phyloP scores from a whole-genome alignment of 345 rosid genomes.

The Psidium friedrichsthalianum region DNA sequence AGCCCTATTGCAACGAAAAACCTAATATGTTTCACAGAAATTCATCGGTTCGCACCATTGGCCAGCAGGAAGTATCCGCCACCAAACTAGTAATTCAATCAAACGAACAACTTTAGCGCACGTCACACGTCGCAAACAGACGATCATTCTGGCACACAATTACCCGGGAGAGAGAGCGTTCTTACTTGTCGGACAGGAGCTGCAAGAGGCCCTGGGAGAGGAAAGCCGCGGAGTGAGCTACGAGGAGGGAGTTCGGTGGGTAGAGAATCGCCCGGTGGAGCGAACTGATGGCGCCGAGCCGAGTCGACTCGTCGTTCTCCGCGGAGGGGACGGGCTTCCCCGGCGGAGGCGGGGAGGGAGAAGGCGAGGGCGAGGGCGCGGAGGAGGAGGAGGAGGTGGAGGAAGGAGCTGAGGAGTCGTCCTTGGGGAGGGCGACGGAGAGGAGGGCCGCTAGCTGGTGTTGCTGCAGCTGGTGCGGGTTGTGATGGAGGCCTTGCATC shows the following conservation, averaged over 20 bases:
- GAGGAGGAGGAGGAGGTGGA: slow-evolving; percentile 4
- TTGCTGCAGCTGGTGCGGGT: slow-evolving; percentile 50
- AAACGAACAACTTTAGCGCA: neutral
- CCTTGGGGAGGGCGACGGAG: slow-evolving; percentile 62
- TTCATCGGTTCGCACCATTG: neutral
- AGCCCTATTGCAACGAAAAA: neutral
- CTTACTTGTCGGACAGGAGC: slow-evolving; percentile 71
- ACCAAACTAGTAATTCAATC: neutral
- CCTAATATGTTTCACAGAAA: neutral
- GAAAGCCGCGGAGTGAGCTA: slow-evolving; percentile 76
- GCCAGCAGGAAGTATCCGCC: neutral
- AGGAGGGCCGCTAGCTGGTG: slow-evolving; percentile 73
- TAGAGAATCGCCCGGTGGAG: slow-evolving; percentile 76
- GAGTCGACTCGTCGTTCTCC: slow-evolving; percentile 49
- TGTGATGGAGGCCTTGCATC: slow-evolving; percentile 65
- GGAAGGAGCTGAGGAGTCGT: slow-evolving; percentile 18
- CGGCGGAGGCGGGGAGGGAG: slow-evolving; percentile 1
- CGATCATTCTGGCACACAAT: neutral
- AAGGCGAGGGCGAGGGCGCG: neutral
- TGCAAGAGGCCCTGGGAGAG: slow-evolving; percentile 75
- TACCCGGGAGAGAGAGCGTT: neutral
- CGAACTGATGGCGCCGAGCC: slow-evolving; percentile 60
- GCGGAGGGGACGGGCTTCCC: slow-evolving; percentile 5
- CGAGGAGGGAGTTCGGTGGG: slow-evolving; percentile 76
- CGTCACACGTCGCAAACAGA: too few species aligned